A percentile compares a stretch with the other conserved stretches of the same genome.
Evolutionary conservation across 208 protist species (phyloP).

Genomic region (Naegleria lovaniensis): DNA sequence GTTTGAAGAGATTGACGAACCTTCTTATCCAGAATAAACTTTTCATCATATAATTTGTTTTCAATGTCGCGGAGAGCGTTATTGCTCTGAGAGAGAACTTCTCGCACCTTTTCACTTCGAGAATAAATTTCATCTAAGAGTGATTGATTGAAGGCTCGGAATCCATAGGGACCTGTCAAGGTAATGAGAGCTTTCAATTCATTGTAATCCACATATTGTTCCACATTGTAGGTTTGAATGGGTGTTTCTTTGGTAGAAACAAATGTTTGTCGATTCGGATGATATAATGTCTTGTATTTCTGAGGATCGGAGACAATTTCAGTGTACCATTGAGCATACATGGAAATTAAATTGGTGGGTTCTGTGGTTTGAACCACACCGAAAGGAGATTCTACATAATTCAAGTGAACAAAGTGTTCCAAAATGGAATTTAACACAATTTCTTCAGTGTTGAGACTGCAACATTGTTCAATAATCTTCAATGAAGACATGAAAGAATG

Average conservation of each 20-base stretch:
- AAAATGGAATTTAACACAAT: neutral
- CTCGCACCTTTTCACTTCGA: neutral
- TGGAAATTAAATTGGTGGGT: neutral
- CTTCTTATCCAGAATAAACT: neutral
- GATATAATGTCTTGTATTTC: neutral
- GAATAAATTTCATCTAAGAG: neutral
- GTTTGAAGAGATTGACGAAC: neutral
- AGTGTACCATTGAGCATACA: neutral
- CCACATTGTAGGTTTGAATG: neutral
- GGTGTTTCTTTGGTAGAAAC: neutral
- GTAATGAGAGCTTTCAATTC: neutral
- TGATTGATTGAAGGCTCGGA: neutral
- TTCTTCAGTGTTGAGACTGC: slow-evolving; percentile 8
- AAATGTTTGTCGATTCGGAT: neutral
- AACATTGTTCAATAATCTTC: slow-evolving; percentile 25
- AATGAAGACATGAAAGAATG: neutral
- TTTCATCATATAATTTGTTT: neutral
- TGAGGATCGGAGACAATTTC: neutral
- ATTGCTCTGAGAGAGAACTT: neutral
- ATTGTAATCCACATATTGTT: neutral
- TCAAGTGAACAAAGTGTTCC: neutral
- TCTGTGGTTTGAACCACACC: neutral
- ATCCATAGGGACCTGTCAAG: slow-evolving; percentile 9
- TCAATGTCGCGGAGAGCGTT: neutral
- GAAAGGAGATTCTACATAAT: neutral